Conservation (phyloP, 2,329 filamentous ascomycete species). For the Beauveria scarabaeidicola region DNA sequence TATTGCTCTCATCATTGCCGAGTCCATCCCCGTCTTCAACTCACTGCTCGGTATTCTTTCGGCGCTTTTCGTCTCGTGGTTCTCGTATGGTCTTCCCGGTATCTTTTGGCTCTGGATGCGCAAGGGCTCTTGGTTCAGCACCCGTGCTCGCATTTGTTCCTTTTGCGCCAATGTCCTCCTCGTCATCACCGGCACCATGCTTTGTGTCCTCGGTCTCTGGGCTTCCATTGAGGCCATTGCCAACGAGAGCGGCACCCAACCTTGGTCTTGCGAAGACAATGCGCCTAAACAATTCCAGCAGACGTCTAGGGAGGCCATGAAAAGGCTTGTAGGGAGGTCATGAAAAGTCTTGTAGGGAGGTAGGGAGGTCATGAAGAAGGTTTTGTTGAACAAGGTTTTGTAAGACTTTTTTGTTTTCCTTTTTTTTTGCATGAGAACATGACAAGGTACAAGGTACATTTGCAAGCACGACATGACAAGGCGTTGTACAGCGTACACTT, state of each 20-base stretch:
- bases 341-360: not conserved
- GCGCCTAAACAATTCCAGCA: not conserved
- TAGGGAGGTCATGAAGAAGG: not conserved
- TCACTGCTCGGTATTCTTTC: slow-evolving; percentile 54
- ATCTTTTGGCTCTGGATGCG: slow-evolving; percentile 41
- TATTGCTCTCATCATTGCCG: slow-evolving; percentile 58
- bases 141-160: slow-evolving; percentile 22
- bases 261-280: slow-evolving; percentile 26
- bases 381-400: not conserved
- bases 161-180: slow-evolving; percentile 25
- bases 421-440: slow-evolving; percentile 4
- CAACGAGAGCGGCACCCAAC: slow-evolving; percentile 20
- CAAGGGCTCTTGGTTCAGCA: slow-evolving; percentile 30
- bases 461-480: not conserved
- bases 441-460: not conserved
- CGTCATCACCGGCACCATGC: slow-evolving; percentile 25
- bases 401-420: not conserved
- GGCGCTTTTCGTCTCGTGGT: slow-evolving; percentile 59
- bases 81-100: slow-evolving; percentile 45
- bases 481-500: not conserved
- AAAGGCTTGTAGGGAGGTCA: not conserved
- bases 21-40: slow-evolving; percentile 62
- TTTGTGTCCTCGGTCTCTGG: slow-evolving; percentile 33
- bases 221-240: slow-evolving; percentile 29
- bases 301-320: not conserved